Conservation (phyloP, 1,139 yeast genomes). For the Casaregolazyma lundiana region DNA sequence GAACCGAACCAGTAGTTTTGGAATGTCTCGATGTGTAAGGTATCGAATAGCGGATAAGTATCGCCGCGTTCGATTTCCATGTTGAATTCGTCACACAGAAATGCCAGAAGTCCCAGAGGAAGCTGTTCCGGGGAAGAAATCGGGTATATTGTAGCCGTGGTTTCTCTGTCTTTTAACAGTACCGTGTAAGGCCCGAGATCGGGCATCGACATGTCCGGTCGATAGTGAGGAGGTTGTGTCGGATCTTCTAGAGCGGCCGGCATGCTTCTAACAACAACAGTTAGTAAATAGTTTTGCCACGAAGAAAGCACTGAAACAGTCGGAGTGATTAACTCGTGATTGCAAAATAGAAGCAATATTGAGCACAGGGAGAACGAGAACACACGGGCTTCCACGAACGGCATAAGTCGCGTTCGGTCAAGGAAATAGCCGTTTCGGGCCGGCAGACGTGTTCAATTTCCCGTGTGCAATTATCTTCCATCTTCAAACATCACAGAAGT, state of each 20-base stretch:
- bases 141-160: conserved; percentile 90
- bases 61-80: conserved; percentile 90
- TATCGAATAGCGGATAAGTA: conserved; percentile 78
- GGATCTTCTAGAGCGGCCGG: conserved; percentile 43
- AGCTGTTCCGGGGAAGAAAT: conserved; percentile 56
- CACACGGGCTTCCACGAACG: not conserved
- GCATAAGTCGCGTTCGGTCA: not conserved
- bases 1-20: conserved; percentile 82
- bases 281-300: not conserved
- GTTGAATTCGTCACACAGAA: conserved; percentile 86
- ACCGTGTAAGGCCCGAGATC: conserved; percentile 46
- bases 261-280: conserved; percentile 18
- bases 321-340: not conserved
- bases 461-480: not conserved
- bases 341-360: not conserved
- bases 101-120: conserved; percentile 74
- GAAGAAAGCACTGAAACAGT: not conserved
- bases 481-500: not conserved
- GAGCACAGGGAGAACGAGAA: not conserved
- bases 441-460: too few species aligned
- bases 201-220: conserved; percentile 36
- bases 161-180: conserved; percentile 76
- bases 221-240: conserved; percentile 40
- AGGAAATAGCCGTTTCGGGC: too few species aligned
- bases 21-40: conserved; percentile 67